Evolutionary conservation across 805 yeast species (phyloP).

Genomic region (Spathaspora hagerdaliae): DNA sequence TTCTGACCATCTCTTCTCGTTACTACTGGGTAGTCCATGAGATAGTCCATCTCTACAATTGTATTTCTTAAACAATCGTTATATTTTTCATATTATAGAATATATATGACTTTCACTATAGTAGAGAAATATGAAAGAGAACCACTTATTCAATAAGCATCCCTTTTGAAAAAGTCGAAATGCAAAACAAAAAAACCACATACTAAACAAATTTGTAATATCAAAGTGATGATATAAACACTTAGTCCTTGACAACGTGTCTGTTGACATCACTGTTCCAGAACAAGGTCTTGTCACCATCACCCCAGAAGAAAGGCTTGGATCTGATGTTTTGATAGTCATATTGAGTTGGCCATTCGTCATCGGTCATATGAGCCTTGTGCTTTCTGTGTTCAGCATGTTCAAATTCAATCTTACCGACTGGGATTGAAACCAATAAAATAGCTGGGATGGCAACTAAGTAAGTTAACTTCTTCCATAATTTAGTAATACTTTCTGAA

Average conservation of each 20-base stretch:
- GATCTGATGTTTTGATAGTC: slow-evolving; percentile 88
- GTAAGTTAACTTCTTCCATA: slow-evolving; percentile 84
- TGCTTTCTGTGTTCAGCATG: slow-evolving; percentile 90
- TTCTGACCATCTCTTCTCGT: no score
- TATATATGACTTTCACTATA: neutral
- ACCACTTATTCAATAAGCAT: neutral
- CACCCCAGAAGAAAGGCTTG: slow-evolving; percentile 96
- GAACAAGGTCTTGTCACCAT: slow-evolving; percentile 95
- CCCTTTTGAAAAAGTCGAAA: neutral
- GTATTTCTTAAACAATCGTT: neutral
- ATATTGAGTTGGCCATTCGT: slow-evolving; percentile 89
- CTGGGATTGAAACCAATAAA: slow-evolving; percentile 70
- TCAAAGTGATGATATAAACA: neutral
- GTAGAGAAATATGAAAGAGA: neutral
- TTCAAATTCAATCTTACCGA: slow-evolving; percentile 75
- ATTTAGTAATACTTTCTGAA: slow-evolving; percentile 66
- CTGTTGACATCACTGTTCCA: slow-evolving; percentile 94
- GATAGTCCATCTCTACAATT: no score
- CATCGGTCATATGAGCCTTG: slow-evolving; percentile 69
- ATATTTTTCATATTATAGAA: neutral
- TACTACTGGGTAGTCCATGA: no score
- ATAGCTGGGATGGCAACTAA: slow-evolving; percentile 83
- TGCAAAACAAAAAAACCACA: neutral
- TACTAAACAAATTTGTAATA: no score
- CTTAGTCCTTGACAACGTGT: slow-evolving; percentile 48